These are phyloP conservation scores for Chondrus crispus DNA, from an alignment of 23 red algal genomes.

Conservation along the genomic window DNA sequence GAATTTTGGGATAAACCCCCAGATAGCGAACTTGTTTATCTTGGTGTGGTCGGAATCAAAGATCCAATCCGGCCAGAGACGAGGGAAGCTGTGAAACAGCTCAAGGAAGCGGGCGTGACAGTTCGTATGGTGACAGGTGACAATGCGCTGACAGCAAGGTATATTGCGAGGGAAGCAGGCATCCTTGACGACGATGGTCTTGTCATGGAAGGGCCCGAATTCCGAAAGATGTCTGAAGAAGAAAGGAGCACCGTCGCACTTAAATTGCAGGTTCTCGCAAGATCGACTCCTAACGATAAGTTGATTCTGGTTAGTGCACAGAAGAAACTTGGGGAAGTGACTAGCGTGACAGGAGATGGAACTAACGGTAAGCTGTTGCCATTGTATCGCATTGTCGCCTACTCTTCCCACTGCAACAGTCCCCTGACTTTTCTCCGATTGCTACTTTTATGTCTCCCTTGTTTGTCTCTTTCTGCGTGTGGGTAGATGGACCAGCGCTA, in stretches of 20 bases:
- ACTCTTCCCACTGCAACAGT: no score
- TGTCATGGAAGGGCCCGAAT: constrained; percentile 64
- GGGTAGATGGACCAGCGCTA: constrained; percentile 75
- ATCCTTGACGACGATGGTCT: constrained; percentile 73
- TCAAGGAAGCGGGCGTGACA: constrained; percentile 84
- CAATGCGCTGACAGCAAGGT: constrained; percentile 72
- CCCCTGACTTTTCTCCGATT: no score
- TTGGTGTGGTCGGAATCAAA: constrained; percentile 88
- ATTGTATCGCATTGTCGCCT: no score
- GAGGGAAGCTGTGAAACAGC: constrained; percentile 51
- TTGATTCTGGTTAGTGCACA: constrained; percentile 67
- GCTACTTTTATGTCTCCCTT: no score
- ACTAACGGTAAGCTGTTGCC: constrained; percentile 67
- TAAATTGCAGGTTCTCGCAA: constrained; percentile 76
- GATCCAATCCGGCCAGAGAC: constrained; percentile 92
- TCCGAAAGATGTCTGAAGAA: constrained; percentile 56
- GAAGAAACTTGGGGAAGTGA: constrained; percentile 77
- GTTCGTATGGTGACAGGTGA: constrained; percentile 98
- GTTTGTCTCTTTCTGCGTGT: not conserved
- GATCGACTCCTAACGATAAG: constrained; percentile 90
- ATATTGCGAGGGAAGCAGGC: constrained; percentile 71
- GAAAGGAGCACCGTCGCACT: constrained; percentile 49
- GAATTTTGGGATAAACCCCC: constrained; percentile 37
- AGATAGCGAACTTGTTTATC: constrained; percentile 63
- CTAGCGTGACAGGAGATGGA: constrained; percentile 93